Evolutionary conservation across 192 early-diverging fungal species (phyloP).

Genomic region (Paraglomus occultum): DNA sequence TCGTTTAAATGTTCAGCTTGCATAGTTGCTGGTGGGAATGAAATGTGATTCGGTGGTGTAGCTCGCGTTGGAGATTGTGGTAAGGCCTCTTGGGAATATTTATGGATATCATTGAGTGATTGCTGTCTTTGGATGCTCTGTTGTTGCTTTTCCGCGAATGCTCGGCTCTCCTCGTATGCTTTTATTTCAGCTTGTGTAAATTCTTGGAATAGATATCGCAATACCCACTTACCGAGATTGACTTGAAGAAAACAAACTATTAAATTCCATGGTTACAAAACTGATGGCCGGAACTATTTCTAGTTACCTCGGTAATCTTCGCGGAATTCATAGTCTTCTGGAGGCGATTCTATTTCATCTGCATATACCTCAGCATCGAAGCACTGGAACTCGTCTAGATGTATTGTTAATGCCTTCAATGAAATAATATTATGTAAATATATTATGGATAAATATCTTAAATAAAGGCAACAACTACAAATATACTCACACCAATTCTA

Average conservation of each 20-base stretch:
- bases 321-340: conserved; percentile 44
- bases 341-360: conserved; percentile 65
- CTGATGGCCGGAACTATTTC: background rate
- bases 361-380: conserved; percentile 91
- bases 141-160: conserved; percentile 32
- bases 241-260: conserved; percentile 48
- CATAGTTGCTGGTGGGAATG: conserved; percentile 17
- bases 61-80: background rate
- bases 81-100: background rate
- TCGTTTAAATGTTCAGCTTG: conserved; percentile 10
- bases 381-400: conserved; percentile 75
- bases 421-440: background rate
- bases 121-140: conserved; percentile 27
- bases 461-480: background rate
- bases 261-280: conserved; percentile 21
- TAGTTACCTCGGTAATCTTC: conserved; percentile 73
- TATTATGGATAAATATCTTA: background rate
- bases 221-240: conserved; percentile 80
- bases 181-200: conserved; percentile 51
- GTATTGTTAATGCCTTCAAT: conserved; percentile 74
- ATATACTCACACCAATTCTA: conserved; percentile 69
- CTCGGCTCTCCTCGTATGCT: conserved; percentile 46
- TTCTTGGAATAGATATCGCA: conserved; percentile 69
- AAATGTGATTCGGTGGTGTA: conserved; percentile 14
- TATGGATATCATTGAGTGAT: conserved; percentile 1